Percentiles rank a stretch among this genome's conserved stretches.
These are phyloP conservation scores for Metarhizium guizhouense DNA, from an alignment of 2,329 filamentous ascomycete species.

Conservation along the genomic window DNA sequence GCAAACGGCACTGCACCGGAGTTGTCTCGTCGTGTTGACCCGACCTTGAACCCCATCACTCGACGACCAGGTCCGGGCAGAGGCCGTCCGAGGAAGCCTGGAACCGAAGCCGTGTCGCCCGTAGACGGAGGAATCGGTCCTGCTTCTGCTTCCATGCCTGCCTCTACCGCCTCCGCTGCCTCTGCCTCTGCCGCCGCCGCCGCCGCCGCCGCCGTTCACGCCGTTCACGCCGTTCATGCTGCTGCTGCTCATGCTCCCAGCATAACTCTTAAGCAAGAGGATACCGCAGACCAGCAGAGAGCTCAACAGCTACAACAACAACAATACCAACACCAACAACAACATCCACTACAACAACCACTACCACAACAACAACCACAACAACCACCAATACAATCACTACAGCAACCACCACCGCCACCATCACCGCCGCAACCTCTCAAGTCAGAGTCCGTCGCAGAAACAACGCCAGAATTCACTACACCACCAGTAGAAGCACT, in stretches of 20 bases:
- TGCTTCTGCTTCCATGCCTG: background rate
- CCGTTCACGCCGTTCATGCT: no score
- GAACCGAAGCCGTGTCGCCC: background rate
- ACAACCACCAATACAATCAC: no score
- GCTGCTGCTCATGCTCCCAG: background rate
- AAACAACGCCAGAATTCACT: background rate
- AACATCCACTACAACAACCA: no score
- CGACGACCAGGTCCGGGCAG: slow-evolving; percentile 49
- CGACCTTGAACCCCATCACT: slow-evolving; percentile 49
- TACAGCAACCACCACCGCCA: no score
- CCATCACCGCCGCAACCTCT: background rate
- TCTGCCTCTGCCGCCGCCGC: no score
- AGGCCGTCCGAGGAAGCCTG: slow-evolving; percentile 40
- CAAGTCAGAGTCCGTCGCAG: background rate
- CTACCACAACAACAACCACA: no score
- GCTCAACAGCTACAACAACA: background rate
- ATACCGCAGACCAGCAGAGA: background rate
- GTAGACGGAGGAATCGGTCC: background rate
- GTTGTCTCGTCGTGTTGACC: slow-evolving; percentile 34
- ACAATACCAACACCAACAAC: no score
- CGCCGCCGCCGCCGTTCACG: no score
- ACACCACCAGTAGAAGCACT: background rate
- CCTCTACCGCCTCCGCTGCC: no score
- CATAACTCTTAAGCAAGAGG: background rate
- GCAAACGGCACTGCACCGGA: slow-evolving; percentile 24